Percentiles rank a stretch among this genome's conserved stretches.
These are phyloP conservation scores for Nitzschia putrida DNA, from an alignment of 108 stramenopile species.

Conservation along the genomic window DNA sequence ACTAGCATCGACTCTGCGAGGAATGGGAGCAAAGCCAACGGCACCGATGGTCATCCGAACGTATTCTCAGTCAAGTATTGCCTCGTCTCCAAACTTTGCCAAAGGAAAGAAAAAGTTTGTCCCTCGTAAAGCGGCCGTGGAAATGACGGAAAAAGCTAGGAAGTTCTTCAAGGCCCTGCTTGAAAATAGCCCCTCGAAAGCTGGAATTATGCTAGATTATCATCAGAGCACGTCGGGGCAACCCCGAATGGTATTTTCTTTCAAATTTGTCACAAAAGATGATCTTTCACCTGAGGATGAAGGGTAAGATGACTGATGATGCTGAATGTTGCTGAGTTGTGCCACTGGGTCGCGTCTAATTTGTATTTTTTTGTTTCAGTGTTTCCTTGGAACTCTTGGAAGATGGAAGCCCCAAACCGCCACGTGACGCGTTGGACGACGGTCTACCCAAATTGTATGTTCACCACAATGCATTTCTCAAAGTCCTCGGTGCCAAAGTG, in stretches of 20 bases:
- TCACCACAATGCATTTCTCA: slow-evolving; percentile 77
- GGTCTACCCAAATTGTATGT: slow-evolving; percentile 78
- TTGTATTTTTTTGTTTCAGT: slow-evolving; percentile 21
- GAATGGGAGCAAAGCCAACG: too few species aligned
- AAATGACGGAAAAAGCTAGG: slow-evolving; percentile 68
- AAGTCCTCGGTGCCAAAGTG: slow-evolving; percentile 76
- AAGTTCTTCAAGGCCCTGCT: slow-evolving; percentile 49
- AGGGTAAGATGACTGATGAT: slow-evolving; percentile 48
- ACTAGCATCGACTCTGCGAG: too few species aligned
- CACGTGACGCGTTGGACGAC: slow-evolving; percentile 56
- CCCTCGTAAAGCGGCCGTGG: slow-evolving; percentile 70
- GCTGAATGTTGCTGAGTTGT: not conserved
- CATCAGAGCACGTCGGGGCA: slow-evolving; percentile 62
- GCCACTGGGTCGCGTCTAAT: not conserved
- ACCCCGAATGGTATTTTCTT: slow-evolving; percentile 83
- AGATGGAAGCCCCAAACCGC: slow-evolving; percentile 74
- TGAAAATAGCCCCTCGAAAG: slow-evolving; percentile 36
- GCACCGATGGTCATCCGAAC: too few species aligned
- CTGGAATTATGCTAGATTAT: slow-evolving; percentile 69
- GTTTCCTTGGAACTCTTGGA: slow-evolving; percentile 80
- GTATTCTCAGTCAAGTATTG: too few species aligned
- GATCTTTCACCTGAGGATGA: slow-evolving; percentile 62
- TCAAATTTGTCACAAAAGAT: slow-evolving; percentile 67
- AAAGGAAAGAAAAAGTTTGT: slow-evolving; percentile 39
- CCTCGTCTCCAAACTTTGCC: not conserved